A percentile compares a stretch with the other conserved stretches of the same genome.
Evolutionary conservation across 2,329 filamentous ascomycete genomes (phyloP).

Genomic region (Pseudogymnoascus sp.): DNA sequence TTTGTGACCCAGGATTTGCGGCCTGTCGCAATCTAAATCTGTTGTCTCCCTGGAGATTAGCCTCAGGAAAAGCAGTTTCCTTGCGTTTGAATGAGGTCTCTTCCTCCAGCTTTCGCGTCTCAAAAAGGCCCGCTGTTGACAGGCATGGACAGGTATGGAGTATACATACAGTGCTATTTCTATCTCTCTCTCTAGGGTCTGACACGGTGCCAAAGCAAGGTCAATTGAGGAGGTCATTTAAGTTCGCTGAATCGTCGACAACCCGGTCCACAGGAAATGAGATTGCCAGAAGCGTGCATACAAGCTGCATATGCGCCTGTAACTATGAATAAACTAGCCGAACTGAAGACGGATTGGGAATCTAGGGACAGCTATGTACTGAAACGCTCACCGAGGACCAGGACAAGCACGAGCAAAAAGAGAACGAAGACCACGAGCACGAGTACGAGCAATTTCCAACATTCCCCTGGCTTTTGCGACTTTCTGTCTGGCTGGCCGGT

Average conservation of each 20-base stretch:
- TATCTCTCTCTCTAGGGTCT: neutral
- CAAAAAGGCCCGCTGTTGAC: neutral
- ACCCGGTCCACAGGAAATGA: conserved; percentile 6
- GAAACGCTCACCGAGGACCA: conserved; percentile 1
- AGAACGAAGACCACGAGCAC: neutral
- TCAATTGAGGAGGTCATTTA: neutral
- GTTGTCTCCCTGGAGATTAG: neutral
- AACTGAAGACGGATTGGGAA: conserved; percentile 1
- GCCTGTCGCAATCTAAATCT: conserved; percentile 5
- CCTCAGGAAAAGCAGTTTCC: neutral
- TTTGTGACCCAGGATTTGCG: conserved; percentile 3
- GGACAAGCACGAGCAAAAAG: neutral
- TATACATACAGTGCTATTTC: neutral
- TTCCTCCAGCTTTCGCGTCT: neutral
- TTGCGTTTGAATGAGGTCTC: neutral
- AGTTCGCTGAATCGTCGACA: conserved; percentile 7
- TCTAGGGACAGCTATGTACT: neutral
- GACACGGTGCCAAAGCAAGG: neutral
- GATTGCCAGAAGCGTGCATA: conserved; percentile 1
- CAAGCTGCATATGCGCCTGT: conserved; percentile 5
- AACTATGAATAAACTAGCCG: conserved; percentile 5
- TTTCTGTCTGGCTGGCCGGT: neutral
- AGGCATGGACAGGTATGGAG: neutral
- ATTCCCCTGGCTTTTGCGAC: neutral
- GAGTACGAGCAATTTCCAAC: neutral